phyloP scores from a whole-genome alignment of 805 yeast species.

The Maudiozyma saulgeensis region DNA sequence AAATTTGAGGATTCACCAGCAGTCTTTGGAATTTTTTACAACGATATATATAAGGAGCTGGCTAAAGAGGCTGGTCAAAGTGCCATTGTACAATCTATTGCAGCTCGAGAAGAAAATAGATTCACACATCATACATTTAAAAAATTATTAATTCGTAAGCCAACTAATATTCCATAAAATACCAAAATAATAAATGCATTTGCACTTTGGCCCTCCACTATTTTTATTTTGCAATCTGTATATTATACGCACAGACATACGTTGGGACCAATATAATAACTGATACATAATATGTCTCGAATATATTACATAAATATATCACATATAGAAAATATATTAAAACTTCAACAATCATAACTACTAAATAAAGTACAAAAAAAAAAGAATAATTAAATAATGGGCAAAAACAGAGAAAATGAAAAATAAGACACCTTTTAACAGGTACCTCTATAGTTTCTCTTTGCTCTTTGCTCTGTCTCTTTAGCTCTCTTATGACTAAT shows the following conservation, averaged over 20 bases:
- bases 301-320: too few relatives aligned
- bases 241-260: background rate
- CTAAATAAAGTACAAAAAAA: background rate
- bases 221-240: background rate
- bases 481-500: slow-evolving; percentile 1
- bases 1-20: slow-evolving; percentile 22
- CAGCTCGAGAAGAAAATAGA: background rate
- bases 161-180: background rate
- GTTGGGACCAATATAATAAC: background rate
- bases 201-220: too few relatives aligned
- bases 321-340: too few relatives aligned
- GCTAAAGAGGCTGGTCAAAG: background rate
- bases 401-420: background rate
- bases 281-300: too few relatives aligned
- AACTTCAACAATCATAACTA: background rate
- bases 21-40: slow-evolving; percentile 26
- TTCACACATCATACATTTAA: slow-evolving; percentile 8
- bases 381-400: background rate
- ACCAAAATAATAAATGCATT: background rate
- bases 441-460: slow-evolving; percentile 26
- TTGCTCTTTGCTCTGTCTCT: slow-evolving; percentile 5
- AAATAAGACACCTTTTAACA: slow-evolving; percentile 9
- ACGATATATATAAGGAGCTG: slow-evolving; percentile 19
- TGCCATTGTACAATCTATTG: background rate
- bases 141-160: slow-evolving; percentile 4